Base-by-base conservation (phyloP, 1,284 basidiomycete genomes). In the Ustilago sp. region DNA sequence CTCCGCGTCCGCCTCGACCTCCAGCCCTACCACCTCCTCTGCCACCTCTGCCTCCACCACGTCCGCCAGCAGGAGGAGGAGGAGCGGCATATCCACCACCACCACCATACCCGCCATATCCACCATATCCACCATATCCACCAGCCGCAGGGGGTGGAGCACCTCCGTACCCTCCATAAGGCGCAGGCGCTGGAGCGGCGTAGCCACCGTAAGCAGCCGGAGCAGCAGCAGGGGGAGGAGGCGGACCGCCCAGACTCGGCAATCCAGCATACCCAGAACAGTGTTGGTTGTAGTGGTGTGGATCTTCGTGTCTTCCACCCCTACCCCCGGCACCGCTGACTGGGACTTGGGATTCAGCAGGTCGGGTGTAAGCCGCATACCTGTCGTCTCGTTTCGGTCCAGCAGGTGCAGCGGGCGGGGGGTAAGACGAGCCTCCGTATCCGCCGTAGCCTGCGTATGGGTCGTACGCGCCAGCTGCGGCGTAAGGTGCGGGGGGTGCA, bases 181-280 rank as follows among this genome's bases (percentile, higher is more conserved):
- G 65, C 28, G 23, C 38, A 34, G 51, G 51, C 32, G 62, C 38
- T 19, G 39, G 9, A 43, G 13, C 43, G 17, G 43, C 54, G 3
- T 74, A 74, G 4, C 75, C 72, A 17, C 71, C 80, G 48, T 83
- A 81, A 0, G 58, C 58, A 7, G 53, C 57, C 13, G 58, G 38
- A 39, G 59, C 57, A 31, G 50, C 55, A 4, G 58, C 52, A 7
- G 58, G 53, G 13, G 52, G 41, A 15, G 72, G 28, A 19, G 62
- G 63, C 0, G 59, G 56, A 11, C 66, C 68, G 41, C 65, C 65
- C 2, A 77, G 66, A 28, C 68, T 76, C 0, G 66, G 73, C 35
- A 69, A 36, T 4, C 72, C 71, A 3, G 64, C 71, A 35, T 80
- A 74, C 3, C 51, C 62, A 15, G 13, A n/a, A 19, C 11, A 23